phyloP scores from a whole-genome alignment of 116 monocot genomes.

The Trichopus zeylanicus region DNA sequence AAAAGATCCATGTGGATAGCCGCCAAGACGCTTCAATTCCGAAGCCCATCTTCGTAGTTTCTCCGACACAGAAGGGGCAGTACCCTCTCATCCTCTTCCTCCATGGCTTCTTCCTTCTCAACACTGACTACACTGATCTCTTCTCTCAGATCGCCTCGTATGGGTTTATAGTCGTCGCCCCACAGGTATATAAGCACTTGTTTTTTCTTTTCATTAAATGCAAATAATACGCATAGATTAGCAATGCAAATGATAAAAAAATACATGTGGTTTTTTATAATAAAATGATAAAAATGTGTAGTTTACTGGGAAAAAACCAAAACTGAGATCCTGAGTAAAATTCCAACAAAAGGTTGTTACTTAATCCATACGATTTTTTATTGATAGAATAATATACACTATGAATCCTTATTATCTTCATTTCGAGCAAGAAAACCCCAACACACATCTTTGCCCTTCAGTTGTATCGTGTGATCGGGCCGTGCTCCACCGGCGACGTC shows the following conservation, averaged over 20 bases:
- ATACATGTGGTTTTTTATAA: not conserved
- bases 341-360: too few species aligned
- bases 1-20: too few species aligned
- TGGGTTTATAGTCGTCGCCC: not conserved
- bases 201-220: not conserved
- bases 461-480: not conserved
- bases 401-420: too few species aligned
- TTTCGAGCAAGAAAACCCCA: too few species aligned
- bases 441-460: not conserved
- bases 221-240: too few species aligned
- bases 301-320: too few species aligned
- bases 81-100: constrained; percentile 4
- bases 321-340: too few species aligned
- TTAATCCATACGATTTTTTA: too few species aligned
- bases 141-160: not conserved
- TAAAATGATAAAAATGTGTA: too few species aligned
- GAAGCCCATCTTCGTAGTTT: not conserved
- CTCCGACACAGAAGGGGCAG: not conserved
- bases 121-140: not conserved
- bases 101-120: not conserved
- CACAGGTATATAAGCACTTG: not conserved
- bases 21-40: too few species aligned
- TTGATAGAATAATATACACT: too few species aligned
- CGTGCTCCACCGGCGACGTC: not conserved
- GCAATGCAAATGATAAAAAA: not conserved